Evolutionary conservation across 768 basidiomycete species (phyloP).

Genomic region (Lepiota subincarnata): DNA sequence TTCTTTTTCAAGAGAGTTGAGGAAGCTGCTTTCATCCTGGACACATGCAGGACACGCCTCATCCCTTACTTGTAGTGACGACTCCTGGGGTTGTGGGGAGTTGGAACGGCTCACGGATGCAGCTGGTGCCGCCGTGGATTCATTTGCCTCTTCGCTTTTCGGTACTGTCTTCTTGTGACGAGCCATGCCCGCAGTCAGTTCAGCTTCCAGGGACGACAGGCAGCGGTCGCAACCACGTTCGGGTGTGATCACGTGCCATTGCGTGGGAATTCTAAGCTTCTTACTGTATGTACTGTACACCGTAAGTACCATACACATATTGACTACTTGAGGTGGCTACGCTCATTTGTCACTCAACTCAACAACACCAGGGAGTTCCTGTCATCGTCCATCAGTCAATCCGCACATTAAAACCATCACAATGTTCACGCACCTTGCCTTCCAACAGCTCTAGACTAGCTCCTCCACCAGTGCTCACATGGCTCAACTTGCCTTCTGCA

Average conservation of each 20-base stretch:
- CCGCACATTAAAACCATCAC: background rate
- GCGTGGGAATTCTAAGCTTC: constrained; percentile 6
- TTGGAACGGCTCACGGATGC: constrained; percentile 4
- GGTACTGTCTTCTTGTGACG: constrained; percentile 5
- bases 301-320: too few relatives aligned
- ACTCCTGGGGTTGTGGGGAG: constrained; percentile 3
- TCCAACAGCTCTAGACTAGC: constrained; percentile 94
- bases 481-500: constrained; percentile 86
- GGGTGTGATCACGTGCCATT: background rate
- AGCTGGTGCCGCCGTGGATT: background rate
- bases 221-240: background rate
- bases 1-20: constrained; percentile 48
- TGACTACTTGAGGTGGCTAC: background rate
- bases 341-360: constrained; percentile 75
- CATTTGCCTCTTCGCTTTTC: constrained; percentile 8
- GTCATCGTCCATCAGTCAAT: constrained; percentile 15
- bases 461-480: constrained; percentile 95
- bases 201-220: background rate
- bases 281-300: too few relatives aligned
- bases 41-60: constrained; percentile 16
- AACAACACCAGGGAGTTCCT: constrained; percentile 89
- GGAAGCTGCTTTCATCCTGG: constrained; percentile 6
- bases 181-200: constrained; percentile 5
- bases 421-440: constrained; percentile 74
- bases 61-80: constrained; percentile 2